Percentiles rank a stretch among this genome's conserved stretches.
Conservation (phyloP, 2,329 filamentous ascomycete genomes). For the Alternaria incomplexa region DNA sequence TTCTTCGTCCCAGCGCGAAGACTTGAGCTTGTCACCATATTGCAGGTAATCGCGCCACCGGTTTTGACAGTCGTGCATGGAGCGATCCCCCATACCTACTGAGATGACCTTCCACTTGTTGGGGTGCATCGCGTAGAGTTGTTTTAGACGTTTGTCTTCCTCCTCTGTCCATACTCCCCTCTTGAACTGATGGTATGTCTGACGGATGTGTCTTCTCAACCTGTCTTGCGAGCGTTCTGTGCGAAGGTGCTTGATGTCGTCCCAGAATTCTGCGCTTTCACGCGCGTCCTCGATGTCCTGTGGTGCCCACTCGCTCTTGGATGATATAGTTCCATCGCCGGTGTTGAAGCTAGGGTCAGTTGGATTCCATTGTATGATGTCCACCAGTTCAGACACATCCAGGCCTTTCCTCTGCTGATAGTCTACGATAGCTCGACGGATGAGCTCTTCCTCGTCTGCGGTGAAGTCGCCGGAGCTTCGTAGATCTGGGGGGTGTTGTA, state of each 20-base stretch:
- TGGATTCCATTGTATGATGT: slow-evolving; percentile 24
- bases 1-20: slow-evolving; percentile 64
- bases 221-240: slow-evolving; percentile 40
- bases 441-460: slow-evolving; percentile 29
- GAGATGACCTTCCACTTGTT: slow-evolving; percentile 69
- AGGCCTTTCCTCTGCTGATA: slow-evolving; percentile 26
- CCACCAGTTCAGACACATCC: slow-evolving; percentile 23
- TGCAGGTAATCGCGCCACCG: slow-evolving; percentile 72
- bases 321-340: neutral
- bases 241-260: slow-evolving; percentile 39
- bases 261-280: slow-evolving; percentile 36
- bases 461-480: slow-evolving; percentile 23
- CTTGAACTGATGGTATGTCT: slow-evolving; percentile 70
- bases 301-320: neutral
- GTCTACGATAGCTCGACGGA: slow-evolving; percentile 29
- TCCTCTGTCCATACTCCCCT: slow-evolving; percentile 67
- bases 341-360: neutral
- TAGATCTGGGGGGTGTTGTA: slow-evolving; percentile 23
- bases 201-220: slow-evolving; percentile 58
- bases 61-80: slow-evolving; percentile 70
- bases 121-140: slow-evolving; percentile 56
- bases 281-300: slow-evolving; percentile 7
- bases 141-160: slow-evolving; percentile 62
- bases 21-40: slow-evolving; percentile 60
- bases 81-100: slow-evolving; percentile 65